Base-by-base conservation (phyloP, 805 yeast species). In the Tetrapisispora arboricola region DNA sequence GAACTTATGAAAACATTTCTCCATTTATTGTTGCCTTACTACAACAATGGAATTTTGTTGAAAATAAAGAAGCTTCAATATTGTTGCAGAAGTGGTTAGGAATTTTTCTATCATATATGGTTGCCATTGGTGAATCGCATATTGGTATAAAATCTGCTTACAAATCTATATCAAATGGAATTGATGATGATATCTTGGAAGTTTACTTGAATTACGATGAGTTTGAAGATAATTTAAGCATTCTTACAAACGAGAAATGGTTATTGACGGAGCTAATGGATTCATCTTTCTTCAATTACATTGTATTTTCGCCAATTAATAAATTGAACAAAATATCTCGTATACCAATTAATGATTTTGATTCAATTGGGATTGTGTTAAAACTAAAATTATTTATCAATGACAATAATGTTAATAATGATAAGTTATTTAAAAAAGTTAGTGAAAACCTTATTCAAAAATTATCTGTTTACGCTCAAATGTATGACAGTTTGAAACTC, bases 1-100 rank as follows among this genome's bases (percentile, higher is more conserved):
- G 57, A 22, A 42, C 47, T 1, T 51, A 53, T n/a, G 44, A 49
- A 0, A 50, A 54, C 22, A 50, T 76, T 12, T 77, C 86, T 43
- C 84, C 86, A 0, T 70, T 80, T 38, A 49, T 71, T 2, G 65
- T 76, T 12, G 70, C 80, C 0, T 49, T 80, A 3, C 58, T 76
- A 34, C 96, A 87, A 48, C 96, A 87, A 54, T 72, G 81, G 60
- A 66, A 69, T 39, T 84, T 70, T 54, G 70, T 75, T 10, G 63
- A 68, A 5, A 61, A 59, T 11, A 29, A 42, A 16, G 45, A 41
- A 21, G 32, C 32, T 10, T 54, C 51, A 16, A 51, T 53, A 6
- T 22, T 57, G 0, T 50, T 61, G 4, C 49, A 65, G 17, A 52
- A 57, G 36, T 83, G 88, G 86, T 40, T 83, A 1, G 52, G 65